Evolutionary conservation across 345 rosid species (phyloP), one percentile per base, ranked within the genome.

Genomic region (Citrus medica): DNA sequence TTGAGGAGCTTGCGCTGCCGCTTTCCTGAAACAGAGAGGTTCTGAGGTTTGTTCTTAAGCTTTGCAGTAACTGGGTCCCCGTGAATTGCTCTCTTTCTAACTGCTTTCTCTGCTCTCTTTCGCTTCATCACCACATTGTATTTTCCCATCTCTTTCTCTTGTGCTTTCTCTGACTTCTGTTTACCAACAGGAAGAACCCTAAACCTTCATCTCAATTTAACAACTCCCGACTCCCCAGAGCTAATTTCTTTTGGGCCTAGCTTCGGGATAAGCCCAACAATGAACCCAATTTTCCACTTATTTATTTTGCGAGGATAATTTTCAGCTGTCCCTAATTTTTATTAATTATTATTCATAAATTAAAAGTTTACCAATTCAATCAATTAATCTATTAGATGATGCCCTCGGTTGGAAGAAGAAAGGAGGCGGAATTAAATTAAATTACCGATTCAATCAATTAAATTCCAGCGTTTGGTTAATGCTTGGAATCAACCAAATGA

Each of bases 1-100:
- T 89, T 92, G 56, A 92, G 84, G 77, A 92, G 90, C 88, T 93
- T 95, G 62, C 83, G 88, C 84, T 92, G 84, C 77, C 95, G 98
- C 84, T 94, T 94, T 9, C 97, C 94, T 46, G 98, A 92, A 83
- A 92, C 46, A 53, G 94, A 71, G 53, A 82, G 83, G 1, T 79
- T 67, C 40, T 85, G 91, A 62, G 81, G 65, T 80, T 83, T 90
- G 63, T 48, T 76, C 83, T 87, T 90, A 68, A 92, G 84, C 85
- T 90, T 93, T 53, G 81, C 82, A 16, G 91, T 89, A 19, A 72
- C 24, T 17, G 95, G 92, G 73, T 95, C 94, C 3, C 98, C 98
- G 55, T 87, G 93, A 19, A 78, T 71, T 1, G 84, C 84, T 81
- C 98, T 87, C 81, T 89, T 95, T 74, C 84, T 86, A 46, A 82